A percentile compares a stretch with the other conserved stretches of the same genome.
phyloP scores from a whole-genome alignment of 192 early-diverging fungal genomes.

The Gonapodya sp. region DNA sequence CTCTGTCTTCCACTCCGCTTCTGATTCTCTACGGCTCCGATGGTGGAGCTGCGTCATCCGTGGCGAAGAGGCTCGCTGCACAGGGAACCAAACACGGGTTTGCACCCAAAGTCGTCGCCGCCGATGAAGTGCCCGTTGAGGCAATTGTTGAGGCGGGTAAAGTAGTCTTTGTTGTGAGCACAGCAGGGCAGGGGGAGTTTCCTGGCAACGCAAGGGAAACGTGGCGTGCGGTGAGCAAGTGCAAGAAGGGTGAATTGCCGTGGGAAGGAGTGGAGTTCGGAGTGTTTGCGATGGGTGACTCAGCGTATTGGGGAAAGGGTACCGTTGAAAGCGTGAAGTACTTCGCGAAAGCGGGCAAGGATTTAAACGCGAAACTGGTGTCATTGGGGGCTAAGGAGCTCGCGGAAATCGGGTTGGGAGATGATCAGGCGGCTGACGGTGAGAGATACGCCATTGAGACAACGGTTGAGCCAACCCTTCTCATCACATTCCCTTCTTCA shows the following conservation, averaged over 20 bases:
- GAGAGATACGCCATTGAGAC: background rate
- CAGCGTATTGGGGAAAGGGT: slow-evolving; percentile 94
- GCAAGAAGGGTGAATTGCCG: slow-evolving; percentile 42
- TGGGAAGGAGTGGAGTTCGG: slow-evolving; percentile 50
- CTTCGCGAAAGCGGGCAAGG: slow-evolving; percentile 85
- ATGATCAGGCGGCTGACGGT: slow-evolving; percentile 92
- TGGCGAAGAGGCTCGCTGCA: slow-evolving; percentile 71
- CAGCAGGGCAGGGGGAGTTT: slow-evolving; percentile 95
- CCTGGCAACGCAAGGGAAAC: slow-evolving; percentile 85
- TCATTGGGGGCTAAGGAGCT: slow-evolving; percentile 64
- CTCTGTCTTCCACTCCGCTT: slow-evolving; percentile 67
- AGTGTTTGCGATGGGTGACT: slow-evolving; percentile 87
- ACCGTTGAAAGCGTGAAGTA: slow-evolving; percentile 35
- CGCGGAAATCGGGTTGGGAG: slow-evolving; percentile 62
- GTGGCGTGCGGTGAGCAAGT: slow-evolving; percentile 57
- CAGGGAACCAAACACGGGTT: slow-evolving; percentile 80
- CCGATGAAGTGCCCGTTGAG: slow-evolving; percentile 72
- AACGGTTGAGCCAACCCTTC: no score
- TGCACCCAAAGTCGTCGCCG: slow-evolving; percentile 59
- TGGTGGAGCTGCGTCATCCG: slow-evolving; percentile 73
- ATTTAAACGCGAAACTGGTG: slow-evolving; percentile 69
- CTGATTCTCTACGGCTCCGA: slow-evolving; percentile 87
- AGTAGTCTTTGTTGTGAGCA: slow-evolving; percentile 68
- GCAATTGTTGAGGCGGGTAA: slow-evolving; percentile 68
- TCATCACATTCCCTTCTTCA: no score